phyloP scores from a whole-genome alignment of 305 asterid genomes.

The Plantago coronopus region DNA sequence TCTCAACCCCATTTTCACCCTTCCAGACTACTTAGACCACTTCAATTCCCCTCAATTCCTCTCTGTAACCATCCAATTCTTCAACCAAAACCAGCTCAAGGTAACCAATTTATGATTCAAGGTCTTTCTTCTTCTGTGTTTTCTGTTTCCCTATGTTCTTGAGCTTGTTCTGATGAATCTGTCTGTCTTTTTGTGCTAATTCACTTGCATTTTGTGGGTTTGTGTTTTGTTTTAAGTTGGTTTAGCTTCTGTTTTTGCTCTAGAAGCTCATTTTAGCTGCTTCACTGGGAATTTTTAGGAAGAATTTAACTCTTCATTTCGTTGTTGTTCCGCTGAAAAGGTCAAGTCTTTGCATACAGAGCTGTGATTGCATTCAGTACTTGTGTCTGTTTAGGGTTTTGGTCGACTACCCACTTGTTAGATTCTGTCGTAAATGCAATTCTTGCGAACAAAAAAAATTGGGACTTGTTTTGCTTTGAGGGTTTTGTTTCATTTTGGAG shows the following conservation, averaged over 20 bases:
- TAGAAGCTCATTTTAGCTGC: conserved; percentile 30
- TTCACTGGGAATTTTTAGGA: conserved; percentile 5
- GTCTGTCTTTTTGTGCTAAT: conserved; percentile 12
- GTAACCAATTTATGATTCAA: conserved; percentile 32
- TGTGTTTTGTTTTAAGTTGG: conserved; percentile 5
- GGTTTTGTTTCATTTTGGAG: conserved; percentile 22
- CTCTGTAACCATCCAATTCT: conserved; percentile 31
- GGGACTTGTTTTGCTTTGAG: conserved; percentile 12
- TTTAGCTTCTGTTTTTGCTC: conserved; percentile 8
- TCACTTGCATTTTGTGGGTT: conserved; percentile 22
- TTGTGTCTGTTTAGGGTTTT: conserved; percentile 28
- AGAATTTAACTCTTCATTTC: conserved; percentile 1
- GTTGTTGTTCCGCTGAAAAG: not conserved
- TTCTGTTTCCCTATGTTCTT: not conserved
- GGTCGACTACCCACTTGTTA: conserved; percentile 15
- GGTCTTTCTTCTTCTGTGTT: conserved; percentile 25
- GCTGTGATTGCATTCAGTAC: not conserved
- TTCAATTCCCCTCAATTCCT: conserved; percentile 18
- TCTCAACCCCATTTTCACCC: no score
- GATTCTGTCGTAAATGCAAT: conserved; percentile 8
- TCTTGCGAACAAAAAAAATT: not conserved
- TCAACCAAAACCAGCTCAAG: not conserved
- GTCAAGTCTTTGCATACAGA: not conserved
- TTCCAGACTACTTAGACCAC: no score
- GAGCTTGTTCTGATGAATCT: conserved; percentile 2